Conservation (phyloP, 345 rosid genomes). For the Populus euphratica region DNA sequence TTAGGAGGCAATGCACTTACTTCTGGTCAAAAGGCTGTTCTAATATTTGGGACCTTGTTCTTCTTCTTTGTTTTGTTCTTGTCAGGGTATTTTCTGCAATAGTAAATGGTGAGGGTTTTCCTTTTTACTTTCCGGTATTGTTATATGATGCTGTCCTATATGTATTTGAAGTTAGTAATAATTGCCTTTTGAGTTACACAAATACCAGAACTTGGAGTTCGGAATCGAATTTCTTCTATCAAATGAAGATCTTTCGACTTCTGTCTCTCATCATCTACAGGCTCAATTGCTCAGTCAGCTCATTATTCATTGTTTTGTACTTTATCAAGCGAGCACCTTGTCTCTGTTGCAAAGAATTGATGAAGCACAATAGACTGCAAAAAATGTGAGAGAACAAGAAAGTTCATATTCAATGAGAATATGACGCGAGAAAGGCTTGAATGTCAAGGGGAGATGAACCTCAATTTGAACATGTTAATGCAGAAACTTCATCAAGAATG, state of each 20-base stretch:
- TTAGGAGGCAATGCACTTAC: slow-evolving; percentile 86
- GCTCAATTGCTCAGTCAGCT: not conserved
- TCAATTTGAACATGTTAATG: not conserved
- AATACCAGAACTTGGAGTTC: not conserved
- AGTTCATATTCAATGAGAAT: not conserved
- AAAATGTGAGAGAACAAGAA: not conserved
- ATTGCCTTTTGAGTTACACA: not conserved
- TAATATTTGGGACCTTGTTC: slow-evolving; percentile 73
- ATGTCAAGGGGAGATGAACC: not conserved
- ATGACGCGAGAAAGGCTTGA: not conserved
- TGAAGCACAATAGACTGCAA: not conserved
- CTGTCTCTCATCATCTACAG: not conserved
- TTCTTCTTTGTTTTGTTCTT: slow-evolving; percentile 66
- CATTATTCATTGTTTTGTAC: not conserved
- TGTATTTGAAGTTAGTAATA: not conserved
- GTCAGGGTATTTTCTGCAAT: slow-evolving; percentile 85
- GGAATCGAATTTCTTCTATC: not conserved
- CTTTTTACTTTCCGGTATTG: not conserved
- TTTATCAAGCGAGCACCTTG: not conserved
- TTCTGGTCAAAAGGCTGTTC: slow-evolving; percentile 76
- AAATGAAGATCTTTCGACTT: not conserved
- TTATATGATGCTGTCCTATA: not conserved
- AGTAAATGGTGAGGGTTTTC: not conserved
- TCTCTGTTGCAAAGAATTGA: not conserved
- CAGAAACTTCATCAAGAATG: not conserved